Conservation (phyloP, 2,329 filamentous ascomycete genomes). For the Aspergillus brasiliensis region DNA sequence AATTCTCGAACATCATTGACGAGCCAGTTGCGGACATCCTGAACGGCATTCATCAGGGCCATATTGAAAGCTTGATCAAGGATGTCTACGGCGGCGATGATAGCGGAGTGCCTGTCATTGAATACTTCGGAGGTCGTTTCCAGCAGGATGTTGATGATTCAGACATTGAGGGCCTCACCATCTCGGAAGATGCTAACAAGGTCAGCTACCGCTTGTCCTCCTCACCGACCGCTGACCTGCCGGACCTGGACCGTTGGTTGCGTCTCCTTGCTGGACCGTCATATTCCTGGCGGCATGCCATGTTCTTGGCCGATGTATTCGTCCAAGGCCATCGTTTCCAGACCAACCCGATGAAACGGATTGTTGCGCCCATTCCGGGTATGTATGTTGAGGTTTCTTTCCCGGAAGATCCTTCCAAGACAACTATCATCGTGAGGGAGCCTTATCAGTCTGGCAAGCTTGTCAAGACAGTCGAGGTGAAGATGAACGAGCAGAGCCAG, state of each 20-base stretch:
- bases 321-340: constrained; percentile 97
- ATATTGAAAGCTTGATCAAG: constrained; percentile 76
- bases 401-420: constrained; percentile 80
- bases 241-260: constrained; percentile 81
- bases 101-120: constrained; percentile 75
- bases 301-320: constrained; percentile 90
- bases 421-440: constrained; percentile 83
- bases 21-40: constrained; percentile 95
- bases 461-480: constrained; percentile 84
- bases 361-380: constrained; percentile 82
- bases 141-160: constrained; percentile 70
- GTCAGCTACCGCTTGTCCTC: constrained; percentile 81
- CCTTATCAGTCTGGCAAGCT: constrained; percentile 83
- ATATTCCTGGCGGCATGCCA: constrained; percentile 91
- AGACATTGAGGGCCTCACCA: constrained; percentile 82
- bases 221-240: constrained; percentile 71
- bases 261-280: constrained; percentile 80
- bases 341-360: constrained; percentile 90
- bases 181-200: constrained; percentile 77
- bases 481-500: constrained; percentile 72
- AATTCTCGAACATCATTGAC: constrained; percentile 84
- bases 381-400: constrained; percentile 85
- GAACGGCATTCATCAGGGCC: constrained; percentile 82
- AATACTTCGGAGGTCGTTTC: constrained; percentile 91
- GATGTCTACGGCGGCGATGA: constrained; percentile 79